Evolutionary conservation across 371 early-diverging fungal species (phyloP).

Genomic region (Ordospora pajunii): DNA sequence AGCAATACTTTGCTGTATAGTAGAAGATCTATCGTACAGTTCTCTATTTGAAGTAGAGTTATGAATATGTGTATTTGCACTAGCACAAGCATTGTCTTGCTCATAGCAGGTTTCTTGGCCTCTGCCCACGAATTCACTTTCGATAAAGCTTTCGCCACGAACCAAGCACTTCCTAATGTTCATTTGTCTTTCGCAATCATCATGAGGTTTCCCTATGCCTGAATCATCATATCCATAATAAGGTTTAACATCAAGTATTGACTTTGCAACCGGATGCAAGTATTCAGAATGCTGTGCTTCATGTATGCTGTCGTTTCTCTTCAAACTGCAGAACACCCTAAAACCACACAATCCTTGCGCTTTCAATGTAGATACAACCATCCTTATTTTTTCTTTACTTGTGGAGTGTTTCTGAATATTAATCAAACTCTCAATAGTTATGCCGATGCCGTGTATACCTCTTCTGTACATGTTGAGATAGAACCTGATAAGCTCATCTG

Average conservation of each 20-base stretch:
- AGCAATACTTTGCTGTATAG: no score
- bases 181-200: no score
- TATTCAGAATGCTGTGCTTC: background rate
- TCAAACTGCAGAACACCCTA: background rate
- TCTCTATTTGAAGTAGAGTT: no score
- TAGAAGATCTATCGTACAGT: no score
- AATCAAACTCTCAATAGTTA: background rate
- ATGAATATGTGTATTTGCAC: no score
- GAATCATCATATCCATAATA: background rate
- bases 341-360: background rate
- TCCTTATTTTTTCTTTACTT: background rate
- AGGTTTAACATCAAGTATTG: background rate
- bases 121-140: no score
- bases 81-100: no score
- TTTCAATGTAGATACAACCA: background rate
- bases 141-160: no score
- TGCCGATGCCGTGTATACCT: background rate
- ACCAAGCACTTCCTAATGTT: no score
- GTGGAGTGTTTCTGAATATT: background rate
- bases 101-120: no score
- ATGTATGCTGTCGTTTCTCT: background rate
- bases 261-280: background rate
- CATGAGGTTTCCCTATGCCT: no score
- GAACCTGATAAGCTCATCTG: background rate
- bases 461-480: constrained; percentile 1